Conservation (phyloP, 2,329 filamentous ascomycete species). For the Pseudogymnoascus sp. region DNA sequence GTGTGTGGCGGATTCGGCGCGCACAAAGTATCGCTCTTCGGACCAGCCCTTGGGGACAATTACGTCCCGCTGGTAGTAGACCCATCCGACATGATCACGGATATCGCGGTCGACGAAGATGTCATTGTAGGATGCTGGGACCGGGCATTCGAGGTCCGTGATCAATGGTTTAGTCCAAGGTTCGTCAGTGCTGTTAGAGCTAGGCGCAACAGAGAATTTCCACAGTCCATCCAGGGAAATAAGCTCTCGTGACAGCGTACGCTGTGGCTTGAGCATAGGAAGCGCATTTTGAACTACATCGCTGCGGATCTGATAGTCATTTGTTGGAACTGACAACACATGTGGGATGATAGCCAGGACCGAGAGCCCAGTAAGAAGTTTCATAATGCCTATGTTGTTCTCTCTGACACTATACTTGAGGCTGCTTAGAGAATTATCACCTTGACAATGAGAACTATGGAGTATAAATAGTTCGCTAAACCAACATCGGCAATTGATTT, state of each 20-base stretch:
- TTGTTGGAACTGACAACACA: background rate
- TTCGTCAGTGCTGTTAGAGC: background rate
- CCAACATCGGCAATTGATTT: background rate
- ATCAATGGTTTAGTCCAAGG: background rate
- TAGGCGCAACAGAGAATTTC: constrained; percentile 15
- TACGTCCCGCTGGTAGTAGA: constrained; percentile 25
- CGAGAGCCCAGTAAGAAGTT: background rate
- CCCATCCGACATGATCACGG: constrained; percentile 27
- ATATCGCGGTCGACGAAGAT: constrained; percentile 20
- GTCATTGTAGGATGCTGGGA: constrained; percentile 24
- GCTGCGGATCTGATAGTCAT: background rate
- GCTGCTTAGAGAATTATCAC: background rate
- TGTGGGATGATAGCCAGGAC: background rate
- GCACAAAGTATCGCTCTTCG: constrained; percentile 18
- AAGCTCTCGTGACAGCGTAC: constrained; percentile 13
- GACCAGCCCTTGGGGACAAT: constrained; percentile 20
- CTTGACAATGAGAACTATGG: background rate
- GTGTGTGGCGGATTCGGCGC: constrained; percentile 25
- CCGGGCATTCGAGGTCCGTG: constrained; percentile 12
- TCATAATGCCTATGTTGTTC: background rate
- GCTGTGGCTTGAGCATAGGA: constrained; percentile 19
- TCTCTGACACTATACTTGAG: background rate
- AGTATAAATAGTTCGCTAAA: background rate
- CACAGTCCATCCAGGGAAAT: constrained; percentile 21
- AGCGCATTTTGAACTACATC: background rate